phyloP scores from a whole-genome alignment of 768 basidiomycete genomes.

The Dentipellis fragilis region DNA sequence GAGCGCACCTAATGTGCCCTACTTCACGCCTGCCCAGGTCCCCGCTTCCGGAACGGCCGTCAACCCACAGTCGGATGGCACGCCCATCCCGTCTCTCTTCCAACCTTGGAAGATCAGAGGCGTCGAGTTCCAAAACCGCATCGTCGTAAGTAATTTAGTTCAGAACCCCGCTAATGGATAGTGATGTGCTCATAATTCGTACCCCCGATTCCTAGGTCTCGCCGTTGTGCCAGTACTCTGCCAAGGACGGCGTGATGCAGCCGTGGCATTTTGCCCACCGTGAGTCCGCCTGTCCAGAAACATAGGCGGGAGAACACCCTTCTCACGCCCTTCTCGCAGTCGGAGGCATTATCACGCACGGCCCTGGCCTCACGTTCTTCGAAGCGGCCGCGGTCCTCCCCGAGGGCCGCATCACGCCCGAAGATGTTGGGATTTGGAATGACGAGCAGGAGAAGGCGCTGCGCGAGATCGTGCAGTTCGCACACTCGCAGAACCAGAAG shows the following conservation, averaged over 20 bases:
- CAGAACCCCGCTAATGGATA: no score
- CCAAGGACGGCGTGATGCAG: not conserved
- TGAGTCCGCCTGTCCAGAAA: not conserved
- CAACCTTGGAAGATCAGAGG: slow-evolving; percentile 38
- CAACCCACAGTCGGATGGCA: slow-evolving; percentile 30
- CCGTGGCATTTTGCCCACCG: slow-evolving; percentile 6
- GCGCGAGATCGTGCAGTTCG: slow-evolving; percentile 52
- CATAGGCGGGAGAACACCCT: not conserved
- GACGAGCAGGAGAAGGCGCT: slow-evolving; percentile 42
- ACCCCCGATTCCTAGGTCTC: not conserved
- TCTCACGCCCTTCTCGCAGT: not conserved
- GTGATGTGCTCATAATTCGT: not conserved
- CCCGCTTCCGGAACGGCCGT: slow-evolving; percentile 34
- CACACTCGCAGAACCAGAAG: slow-evolving; percentile 60
- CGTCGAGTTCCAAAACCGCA: slow-evolving; percentile 21
- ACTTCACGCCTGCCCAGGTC: slow-evolving; percentile 37
- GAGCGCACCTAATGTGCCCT: slow-evolving; percentile 31
- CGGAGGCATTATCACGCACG: slow-evolving; percentile 33
- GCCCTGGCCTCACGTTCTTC: slow-evolving; percentile 47
- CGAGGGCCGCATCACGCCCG: slow-evolving; percentile 56
- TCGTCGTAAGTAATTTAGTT: slow-evolving; percentile 12
- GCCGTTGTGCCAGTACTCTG: slow-evolving; percentile 7
- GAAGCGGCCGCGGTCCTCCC: slow-evolving; percentile 60
- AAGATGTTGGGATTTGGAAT: slow-evolving; percentile 51
- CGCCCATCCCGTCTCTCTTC: slow-evolving; percentile 36